Evolutionary conservation across 768 basidiomycete genomes (phyloP), one percentile per base, ranked within the genome.

Genomic region (Tulasnella sp.): DNA sequence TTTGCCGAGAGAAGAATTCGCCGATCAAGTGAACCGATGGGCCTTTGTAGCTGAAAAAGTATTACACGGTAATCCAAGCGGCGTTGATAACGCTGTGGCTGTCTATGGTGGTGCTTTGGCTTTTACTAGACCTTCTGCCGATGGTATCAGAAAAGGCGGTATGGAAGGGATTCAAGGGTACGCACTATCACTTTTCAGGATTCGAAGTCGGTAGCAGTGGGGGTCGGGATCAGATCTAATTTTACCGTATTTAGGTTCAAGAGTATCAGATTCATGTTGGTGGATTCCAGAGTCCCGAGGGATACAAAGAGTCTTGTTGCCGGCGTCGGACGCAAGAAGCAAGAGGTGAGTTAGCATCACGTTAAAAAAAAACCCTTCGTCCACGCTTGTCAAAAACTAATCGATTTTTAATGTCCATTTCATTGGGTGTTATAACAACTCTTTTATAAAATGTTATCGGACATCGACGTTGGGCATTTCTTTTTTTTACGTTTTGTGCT

Each of bases 21-120:
- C 88, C 4, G 82, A 91, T 57, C 72, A 81, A 56, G 80, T 92
- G 58, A 96, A 99, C 65, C 72, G 73, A 41, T 96, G 90, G 80
- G 90, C 95, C 16, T 98, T 95, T 66, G 70, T 96, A 45, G 75
- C 83, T 9, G 95, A 99, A 69, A 98, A 98, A 66, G 83, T 99
- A 35, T 68, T 96, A 45, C 95, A 99, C 63, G 95, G 95, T 0
- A 98, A 85, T 60, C 95, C 95, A 2, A 93, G 89, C 59, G 95
- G 95, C 7, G 85, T 99, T 20, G 95, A 99, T 64, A 98, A 99
- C 64, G 85, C 91, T 16, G 88, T 96, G 31, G 75, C 86, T 13
- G 84, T 90, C 0, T 85, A 81, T 61, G 95, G 95, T 16, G 93
- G 93, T 42, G 95, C 90, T 24, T 70, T 98, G 57, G 78, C 81